phyloP scores from a whole-genome alignment of 495 filamentous ascomycete species.

The Neurospora tetraspora region DNA sequence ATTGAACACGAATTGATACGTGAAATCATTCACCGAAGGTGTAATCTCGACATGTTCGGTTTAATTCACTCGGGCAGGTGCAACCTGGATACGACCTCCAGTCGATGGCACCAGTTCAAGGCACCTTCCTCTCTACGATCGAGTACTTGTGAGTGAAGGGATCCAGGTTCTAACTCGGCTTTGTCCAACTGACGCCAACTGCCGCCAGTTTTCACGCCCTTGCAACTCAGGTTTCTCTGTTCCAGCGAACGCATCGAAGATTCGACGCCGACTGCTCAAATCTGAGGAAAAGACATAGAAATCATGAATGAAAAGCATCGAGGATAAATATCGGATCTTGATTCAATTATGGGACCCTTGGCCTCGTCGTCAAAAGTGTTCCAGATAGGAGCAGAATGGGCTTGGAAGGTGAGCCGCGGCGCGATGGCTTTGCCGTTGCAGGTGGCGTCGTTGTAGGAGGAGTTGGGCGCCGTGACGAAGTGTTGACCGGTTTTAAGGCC shows the following conservation, averaged over 20 bases:
- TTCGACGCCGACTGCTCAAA: not conserved
- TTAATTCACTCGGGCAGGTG: not conserved
- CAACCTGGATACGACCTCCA: not conserved
- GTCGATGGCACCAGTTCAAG: not conserved
- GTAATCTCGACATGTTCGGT: too few relatives aligned
- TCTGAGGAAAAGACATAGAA: not conserved
- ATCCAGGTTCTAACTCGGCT: not conserved
- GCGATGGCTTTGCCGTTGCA: conserved; percentile 34
- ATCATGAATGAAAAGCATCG: not conserved
- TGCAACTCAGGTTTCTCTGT: not conserved
- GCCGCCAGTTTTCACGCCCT: not conserved
- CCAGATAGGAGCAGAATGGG: conserved; percentile 49
- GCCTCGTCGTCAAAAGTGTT: conserved; percentile 35
- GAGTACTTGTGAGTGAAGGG: not conserved
- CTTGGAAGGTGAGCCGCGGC: conserved; percentile 44
- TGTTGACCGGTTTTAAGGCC: conserved; percentile 39
- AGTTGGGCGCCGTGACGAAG: conserved; percentile 38
- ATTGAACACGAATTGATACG: not conserved
- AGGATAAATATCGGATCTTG: not conserved
- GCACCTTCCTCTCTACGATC: not conserved
- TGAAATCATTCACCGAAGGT: too few relatives aligned
- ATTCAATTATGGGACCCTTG: not conserved
- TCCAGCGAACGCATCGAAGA: not conserved
- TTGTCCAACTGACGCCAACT: not conserved
- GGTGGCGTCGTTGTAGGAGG: conserved; percentile 38